phyloP scores from a whole-genome alignment of 768 basidiomycete species.

The Leccinum imitatum region DNA sequence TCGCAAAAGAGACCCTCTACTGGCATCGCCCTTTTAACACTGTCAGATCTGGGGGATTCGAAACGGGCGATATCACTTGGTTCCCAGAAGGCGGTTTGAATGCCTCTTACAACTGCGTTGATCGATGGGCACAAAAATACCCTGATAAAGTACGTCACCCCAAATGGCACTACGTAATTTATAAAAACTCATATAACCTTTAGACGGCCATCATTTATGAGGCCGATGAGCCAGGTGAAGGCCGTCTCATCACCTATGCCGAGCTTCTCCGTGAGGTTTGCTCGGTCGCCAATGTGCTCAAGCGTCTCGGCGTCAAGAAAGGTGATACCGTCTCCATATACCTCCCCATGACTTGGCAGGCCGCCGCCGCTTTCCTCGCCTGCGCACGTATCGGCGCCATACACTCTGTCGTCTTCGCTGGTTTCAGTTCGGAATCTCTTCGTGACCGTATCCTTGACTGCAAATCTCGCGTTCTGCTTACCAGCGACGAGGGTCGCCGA shows the following conservation, averaged over 20 bases:
- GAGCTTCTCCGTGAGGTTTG: slow-evolving; percentile 91
- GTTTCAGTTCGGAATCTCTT: slow-evolving; percentile 92
- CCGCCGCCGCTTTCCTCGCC: slow-evolving; percentile 94
- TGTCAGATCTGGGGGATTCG: slow-evolving; percentile 80
- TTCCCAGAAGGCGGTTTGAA: slow-evolving; percentile 95
- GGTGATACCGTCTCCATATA: slow-evolving; percentile 94
- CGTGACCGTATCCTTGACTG: slow-evolving; percentile 93
- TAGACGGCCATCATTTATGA: slow-evolving; percentile 98
- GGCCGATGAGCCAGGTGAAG: slow-evolving; percentile 89
- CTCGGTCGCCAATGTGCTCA: slow-evolving; percentile 88
- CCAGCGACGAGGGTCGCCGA: slow-evolving; percentile 89
- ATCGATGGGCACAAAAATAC: slow-evolving; percentile 90
- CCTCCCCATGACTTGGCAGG: slow-evolving; percentile 94
- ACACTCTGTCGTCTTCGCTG: slow-evolving; percentile 97
- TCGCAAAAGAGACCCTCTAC: slow-evolving; percentile 72
- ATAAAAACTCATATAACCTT: background rate
- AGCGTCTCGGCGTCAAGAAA: slow-evolving; percentile 85
- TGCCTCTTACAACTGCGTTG: slow-evolving; percentile 96
- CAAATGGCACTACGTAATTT: background rate
- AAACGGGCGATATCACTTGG: slow-evolving; percentile 88
- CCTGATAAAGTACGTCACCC: slow-evolving; percentile 65
- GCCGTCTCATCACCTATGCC: slow-evolving; percentile 72
- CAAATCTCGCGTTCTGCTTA: slow-evolving; percentile 87
- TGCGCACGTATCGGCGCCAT: slow-evolving; percentile 96
- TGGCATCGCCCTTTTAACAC: slow-evolving; percentile 91